phyloP scores from a whole-genome alignment of 129 eudicot genomes.

The Kitagawia praeruptora region DNA sequence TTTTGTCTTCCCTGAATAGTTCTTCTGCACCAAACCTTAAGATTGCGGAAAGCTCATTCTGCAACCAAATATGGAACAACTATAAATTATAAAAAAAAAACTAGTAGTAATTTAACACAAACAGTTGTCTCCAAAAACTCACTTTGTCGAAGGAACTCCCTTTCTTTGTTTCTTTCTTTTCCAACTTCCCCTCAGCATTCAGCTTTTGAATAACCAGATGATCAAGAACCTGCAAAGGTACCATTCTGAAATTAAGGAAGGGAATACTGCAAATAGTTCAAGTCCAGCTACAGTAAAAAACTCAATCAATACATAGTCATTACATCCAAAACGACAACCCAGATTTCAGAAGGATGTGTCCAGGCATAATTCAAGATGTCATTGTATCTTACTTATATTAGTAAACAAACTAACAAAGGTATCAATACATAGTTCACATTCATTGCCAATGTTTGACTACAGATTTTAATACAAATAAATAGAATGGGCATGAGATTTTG shows the following conservation, averaged over 20 bases:
- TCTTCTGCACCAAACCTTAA: conserved; percentile 99
- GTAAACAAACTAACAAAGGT: background rate
- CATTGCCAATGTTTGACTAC: background rate
- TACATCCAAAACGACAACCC: background rate
- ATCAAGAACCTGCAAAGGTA: conserved; percentile 69
- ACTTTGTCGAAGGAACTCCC: conserved; percentile 90
- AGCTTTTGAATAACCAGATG: conserved; percentile 96
- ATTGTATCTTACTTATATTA: background rate
- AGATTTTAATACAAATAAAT: background rate
- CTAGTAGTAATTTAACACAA: background rate
- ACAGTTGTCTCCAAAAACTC: conserved; percentile 12
- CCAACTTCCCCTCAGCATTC: conserved; percentile 95
- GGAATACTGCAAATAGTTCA: background rate
- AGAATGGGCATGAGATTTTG: background rate
- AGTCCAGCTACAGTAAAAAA: background rate
- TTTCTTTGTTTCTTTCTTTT: conserved; percentile 92
- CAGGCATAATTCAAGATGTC: background rate
- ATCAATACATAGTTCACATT: background rate
- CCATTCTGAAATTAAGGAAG: background rate
- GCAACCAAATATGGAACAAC: conserved; percentile 16
- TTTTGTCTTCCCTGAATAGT: conserved; percentile 86
- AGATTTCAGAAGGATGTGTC: background rate
- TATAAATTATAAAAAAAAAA: background rate
- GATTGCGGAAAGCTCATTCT: conserved; percentile 98
- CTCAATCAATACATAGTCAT: background rate